Evolutionary conservation across 176 grass and related monocot genomes (phyloP), one percentile per base, ranked within the genome.

Genomic region (Saccharum officinarum): DNA sequence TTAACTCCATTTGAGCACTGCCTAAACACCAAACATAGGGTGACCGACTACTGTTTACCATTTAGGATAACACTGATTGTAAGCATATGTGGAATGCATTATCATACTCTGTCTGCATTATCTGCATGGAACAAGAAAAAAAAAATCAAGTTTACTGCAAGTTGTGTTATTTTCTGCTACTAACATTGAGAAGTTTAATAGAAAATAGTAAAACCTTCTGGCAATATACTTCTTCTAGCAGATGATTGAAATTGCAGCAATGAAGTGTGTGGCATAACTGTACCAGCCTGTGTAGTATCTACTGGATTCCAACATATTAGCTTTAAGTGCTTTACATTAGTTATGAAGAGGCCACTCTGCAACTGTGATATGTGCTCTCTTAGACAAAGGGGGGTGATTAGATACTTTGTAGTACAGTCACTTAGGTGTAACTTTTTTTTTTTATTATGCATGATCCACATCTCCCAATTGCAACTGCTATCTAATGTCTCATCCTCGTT

Each of bases 181-280:
- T 75, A 38, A 23, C 55, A 59, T 34, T 20, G 49, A 22, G 12
- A 90, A 77, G 41, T 77, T 77, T 1, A 75, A 34, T 68, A 76
- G 11, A 68, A 33, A 13, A 59, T 47, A 17, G 31, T 7, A n/a
- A 57, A 84, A 36, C 22, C 0, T 55, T 73, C 22, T 71, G 9
- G 22, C 7, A 34, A 68, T 46, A 45, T 12, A 1, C 37, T 45
- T 60, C 1, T 18, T 42, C 2, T 85, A 42, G 15, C 36, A 47
- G 26, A 59, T 63, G 20, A 41, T 82, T 76, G 44, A 68, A 85
- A 46, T 25, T 80, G 18, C 14, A 84, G 68, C 16, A 30, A 50
- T 68, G 13, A 4, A 1, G 15, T 50, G 30, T 37, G 55, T 15
- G 11, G 5, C 3, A 7, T 22, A 46, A 34, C 4, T 38, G 25